Evolutionary conservation across 495 filamentous ascomycete species (phyloP), one percentile per base, ranked within the genome.

Genomic region (Xylaria acuta): DNA sequence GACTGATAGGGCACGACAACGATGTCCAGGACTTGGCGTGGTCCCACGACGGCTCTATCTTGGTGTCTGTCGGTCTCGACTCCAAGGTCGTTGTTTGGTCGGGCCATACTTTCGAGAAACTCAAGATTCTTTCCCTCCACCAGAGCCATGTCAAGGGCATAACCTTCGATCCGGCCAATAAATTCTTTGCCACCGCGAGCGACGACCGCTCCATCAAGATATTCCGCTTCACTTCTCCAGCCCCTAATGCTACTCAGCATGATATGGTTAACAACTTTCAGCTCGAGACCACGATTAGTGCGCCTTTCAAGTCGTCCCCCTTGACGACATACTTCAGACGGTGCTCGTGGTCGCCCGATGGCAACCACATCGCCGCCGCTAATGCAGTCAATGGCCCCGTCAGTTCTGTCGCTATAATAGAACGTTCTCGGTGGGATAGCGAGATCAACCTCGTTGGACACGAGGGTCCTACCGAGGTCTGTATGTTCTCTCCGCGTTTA

Each of bases 31-130:
- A 99, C 86, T 85, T 98, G 68, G 96, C 93, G 40, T 99, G 96
- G 96, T 97, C 96, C 43, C 91, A 92, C 76, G 96, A 99, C 84
- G 96, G 94, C 34, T 97, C 94, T 1, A 93, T 99, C 34, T 83
- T 99, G 74, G 94, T 98, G 9, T 98, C 96, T 2, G 97, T 98
- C 9, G 97, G 96, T 4, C 85, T 99, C 72, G 96, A 99, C 82
- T 98, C 97, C 27, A 98, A 98, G 81, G 91, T 98, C 22, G 97
- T 99, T 56, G 92, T 98, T 18, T 99, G 96, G 96, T 97, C 94
- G 2, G 96, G 96, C 20, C 90, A 94, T 80, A 98, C 95, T 22
- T 99, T 99, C 75, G 96, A 99, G 82, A 98, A 97, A 84, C 86
- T 99, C 65, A 98, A 98, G 85, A 93, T 92, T 3, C 84, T 99